Base-by-base conservation (phyloP, 495 filamentous ascomycete genomes). In the Xylaria telfairii region DNA sequence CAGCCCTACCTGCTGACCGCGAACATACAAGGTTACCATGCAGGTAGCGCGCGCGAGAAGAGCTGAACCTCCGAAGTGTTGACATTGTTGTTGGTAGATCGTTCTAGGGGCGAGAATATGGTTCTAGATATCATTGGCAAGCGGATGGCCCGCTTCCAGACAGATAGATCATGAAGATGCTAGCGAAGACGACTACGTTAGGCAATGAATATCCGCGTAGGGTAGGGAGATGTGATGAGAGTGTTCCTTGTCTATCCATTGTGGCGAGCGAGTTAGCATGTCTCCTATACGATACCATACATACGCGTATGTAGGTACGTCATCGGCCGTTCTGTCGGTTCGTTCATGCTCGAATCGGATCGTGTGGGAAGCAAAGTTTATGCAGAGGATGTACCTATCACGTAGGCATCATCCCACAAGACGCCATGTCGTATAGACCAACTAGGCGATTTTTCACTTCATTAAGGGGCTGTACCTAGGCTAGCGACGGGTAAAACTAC, bases 71-170 rank as follows among this genome's bases (percentile, higher is more conserved):
- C 24, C 24, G 17, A 34, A 24, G 19, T 21, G 7, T 47, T 32
- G 4, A 37, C 15, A 9, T 49, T 51, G 13, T 15, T 5, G 30
- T 26, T 30, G 19, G 30, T 21, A 4, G 44, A 28, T 37, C 44
- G 49, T 28, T 30, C 42, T 65, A 49, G 62, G 30, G 44, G 24
- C 4, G 6, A 42, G 6, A 7, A 66, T n/a, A 49, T 21, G 26
- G 8, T 53, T 7, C 21, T 24, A 12, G 47, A 53, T 39, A 21
- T 30, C 17, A 66, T 66, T 66, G 64, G 64, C 21, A 66, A 12
- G 64, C 64, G 64, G 64, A 66, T 66, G 64, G 64, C 47, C 64
- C 64, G 47, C 64, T 28, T 41, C 13, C 4, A 19, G 37, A n/a
- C 12, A 30, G 13, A 59, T 26, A 17, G 32, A 39, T 37, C n/a